phyloP scores from a whole-genome alignment of 75 land plant genomes.

The Larix kaempferi region DNA sequence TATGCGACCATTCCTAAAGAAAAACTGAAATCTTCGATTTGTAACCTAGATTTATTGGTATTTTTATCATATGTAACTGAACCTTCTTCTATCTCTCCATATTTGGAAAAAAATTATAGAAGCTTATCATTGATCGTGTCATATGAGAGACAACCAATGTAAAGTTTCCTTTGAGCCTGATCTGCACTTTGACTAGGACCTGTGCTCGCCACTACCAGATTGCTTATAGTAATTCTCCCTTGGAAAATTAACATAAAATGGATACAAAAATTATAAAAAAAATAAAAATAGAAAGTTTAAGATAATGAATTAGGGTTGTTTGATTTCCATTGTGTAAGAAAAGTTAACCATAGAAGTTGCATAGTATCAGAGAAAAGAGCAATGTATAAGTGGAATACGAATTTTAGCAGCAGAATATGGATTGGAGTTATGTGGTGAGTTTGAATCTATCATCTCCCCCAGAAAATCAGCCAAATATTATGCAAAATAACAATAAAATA shows the following conservation, averaged over 20 bases:
- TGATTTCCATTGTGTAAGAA: no score
- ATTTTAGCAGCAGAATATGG: no score
- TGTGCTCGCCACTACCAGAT: slow-evolving; percentile 63
- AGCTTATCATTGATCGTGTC: slow-evolving; percentile 63
- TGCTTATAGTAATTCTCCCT: slow-evolving; percentile 79
- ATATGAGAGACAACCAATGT: slow-evolving; percentile 70
- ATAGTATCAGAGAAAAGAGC: no score
- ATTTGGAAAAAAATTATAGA: slow-evolving; percentile 53
- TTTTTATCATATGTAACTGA: slow-evolving; percentile 85
- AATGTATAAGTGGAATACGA: no score
- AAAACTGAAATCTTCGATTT: neutral
- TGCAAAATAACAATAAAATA: no score
- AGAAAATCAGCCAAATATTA: no score
- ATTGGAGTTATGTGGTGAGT: no score
- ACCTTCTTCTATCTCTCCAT: slow-evolving; percentile 89
- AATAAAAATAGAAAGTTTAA: no score
- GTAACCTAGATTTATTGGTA: slow-evolving; percentile 60
- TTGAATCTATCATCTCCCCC: no score
- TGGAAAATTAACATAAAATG: slow-evolving; percentile 7
- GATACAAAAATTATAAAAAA: neutral
- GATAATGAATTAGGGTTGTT: no score
- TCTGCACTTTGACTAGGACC: slow-evolving; percentile 36
- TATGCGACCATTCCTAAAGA: neutral
- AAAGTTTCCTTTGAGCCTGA: slow-evolving; percentile 71
- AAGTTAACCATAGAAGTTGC: no score